Percentiles rank a stretch among this genome's conserved stretches.
Evolutionary conservation across 768 basidiomycete genomes (phyloP).

Genomic region (Exsudoporus frostii): DNA sequence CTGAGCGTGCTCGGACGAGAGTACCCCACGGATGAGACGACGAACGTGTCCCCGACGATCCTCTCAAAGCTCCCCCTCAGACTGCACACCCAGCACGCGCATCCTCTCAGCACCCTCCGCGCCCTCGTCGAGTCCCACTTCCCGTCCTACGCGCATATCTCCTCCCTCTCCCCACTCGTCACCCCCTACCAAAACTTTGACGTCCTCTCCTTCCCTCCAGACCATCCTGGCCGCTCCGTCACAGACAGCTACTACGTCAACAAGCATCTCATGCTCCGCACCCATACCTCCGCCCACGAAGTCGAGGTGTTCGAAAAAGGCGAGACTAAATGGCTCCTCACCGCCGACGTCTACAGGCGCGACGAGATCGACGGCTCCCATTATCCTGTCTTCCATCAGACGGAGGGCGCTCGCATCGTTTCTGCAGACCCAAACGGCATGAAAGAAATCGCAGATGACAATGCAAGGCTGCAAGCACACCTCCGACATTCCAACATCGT

Average conservation of each 20-base stretch:
- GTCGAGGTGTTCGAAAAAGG: conserved; percentile 83
- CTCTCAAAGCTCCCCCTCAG: conserved; percentile 73
- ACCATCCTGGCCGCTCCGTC: conserved; percentile 88
- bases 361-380: conserved; percentile 98
- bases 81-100: conserved; percentile 71
- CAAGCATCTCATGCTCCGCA: conserved; percentile 85
- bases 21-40: conserved; percentile 75
- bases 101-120: conserved; percentile 87
- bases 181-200: conserved; percentile 93
- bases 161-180: conserved; percentile 84
- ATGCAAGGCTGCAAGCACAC: conserved; percentile 53
- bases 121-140: conserved; percentile 83
- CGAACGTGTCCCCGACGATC: conserved; percentile 86
- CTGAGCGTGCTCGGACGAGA: conserved; percentile 57
- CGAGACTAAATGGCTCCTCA: conserved; percentile 81
- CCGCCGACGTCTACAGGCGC: conserved; percentile 95
- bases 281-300: conserved; percentile 98
- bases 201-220: conserved; percentile 87
- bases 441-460: conserved; percentile 68
- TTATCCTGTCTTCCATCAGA: conserved; percentile 98
- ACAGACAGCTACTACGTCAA: conserved; percentile 98
- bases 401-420: conserved; percentile 91
- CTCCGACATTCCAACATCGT: conserved; percentile 73
- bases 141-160: conserved; percentile 64
- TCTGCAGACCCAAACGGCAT: conserved; percentile 53